These are phyloP conservation scores for Penicillium pulvis DNA, from an alignment of 495 filamentous ascomycete species.

Conservation along the genomic window DNA sequence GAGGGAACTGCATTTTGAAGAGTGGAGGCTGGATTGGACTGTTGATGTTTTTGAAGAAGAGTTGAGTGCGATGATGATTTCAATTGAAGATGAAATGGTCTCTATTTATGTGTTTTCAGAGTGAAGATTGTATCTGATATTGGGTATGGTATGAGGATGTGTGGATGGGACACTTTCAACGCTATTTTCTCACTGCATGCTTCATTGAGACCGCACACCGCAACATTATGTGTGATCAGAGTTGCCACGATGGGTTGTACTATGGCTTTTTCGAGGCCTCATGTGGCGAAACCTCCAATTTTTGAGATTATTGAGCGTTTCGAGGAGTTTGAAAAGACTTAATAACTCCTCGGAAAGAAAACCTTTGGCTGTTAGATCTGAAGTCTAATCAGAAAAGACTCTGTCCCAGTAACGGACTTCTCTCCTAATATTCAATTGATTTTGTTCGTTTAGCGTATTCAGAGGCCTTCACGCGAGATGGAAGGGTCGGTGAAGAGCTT, in stretches of 20 bases:
- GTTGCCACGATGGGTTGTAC: not conserved
- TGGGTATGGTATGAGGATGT: not conserved
- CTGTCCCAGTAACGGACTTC: too few species aligned
- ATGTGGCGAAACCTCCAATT: not conserved
- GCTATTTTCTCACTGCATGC: not conserved
- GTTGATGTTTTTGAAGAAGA: not conserved
- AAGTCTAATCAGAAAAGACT: too few species aligned
- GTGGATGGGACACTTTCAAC: not conserved
- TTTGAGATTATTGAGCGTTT: not conserved
- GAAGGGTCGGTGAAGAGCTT: not conserved
- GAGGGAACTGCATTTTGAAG: conserved; percentile 1
- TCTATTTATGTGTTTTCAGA: not conserved
- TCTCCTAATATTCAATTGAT: not conserved
- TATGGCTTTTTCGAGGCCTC: not conserved
- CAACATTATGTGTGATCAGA: not conserved
- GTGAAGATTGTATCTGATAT: not conserved
- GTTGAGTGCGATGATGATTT: not conserved
- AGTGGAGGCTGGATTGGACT: not conserved
- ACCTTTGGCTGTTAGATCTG: too few species aligned
- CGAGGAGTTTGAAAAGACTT: not conserved
- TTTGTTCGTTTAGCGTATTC: not conserved
- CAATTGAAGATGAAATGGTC: not conserved
- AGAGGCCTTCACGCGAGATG: not conserved
- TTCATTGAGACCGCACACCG: not conserved
- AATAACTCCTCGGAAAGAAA: not conserved